Base-by-base conservation (phyloP, 495 filamentous ascomycete genomes). In the Rhypophila decipiens region DNA sequence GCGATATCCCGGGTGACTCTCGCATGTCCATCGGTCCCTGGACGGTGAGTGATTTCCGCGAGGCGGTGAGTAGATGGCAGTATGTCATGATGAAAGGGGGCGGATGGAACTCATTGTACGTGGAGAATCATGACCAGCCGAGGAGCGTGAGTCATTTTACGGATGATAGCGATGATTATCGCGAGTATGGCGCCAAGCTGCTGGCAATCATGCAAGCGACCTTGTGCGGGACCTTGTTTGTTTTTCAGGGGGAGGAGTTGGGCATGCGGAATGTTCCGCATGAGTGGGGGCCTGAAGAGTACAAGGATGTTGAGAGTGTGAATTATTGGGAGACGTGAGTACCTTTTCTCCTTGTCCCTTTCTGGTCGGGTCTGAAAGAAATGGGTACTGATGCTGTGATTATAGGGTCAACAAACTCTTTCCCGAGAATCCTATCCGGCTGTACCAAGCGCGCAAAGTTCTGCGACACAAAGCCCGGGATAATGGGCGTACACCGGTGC, bases 211-310 rank as follows among this genome's bases (percentile, higher is more conserved):
- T 60, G 61, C 46, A 29, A 66, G 70, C 44, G 3, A 58, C 82
- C 20, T 61, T 84, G 49, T 76, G 75, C 2, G 86, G 86, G 2
- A 87, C 85, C 0, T 69, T 85, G 1, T 90, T 85, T 57, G 56
- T 88, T 4, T 88, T 86, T 51, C 84, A 90, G 53, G 86, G 86
- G 8, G 83, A 90, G 54, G 86, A 90, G 52, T 63, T 90, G 13
- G 86, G 84, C 1, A 87, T 88, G 80, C 71, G 74, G 24, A 88
- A 90, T 56, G 74, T 85, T 20, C 84, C 86, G 0, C 49, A 56
- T 3, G 53, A 68, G 15, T 88, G 85, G 85, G 66, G 60, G 0
- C 81, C 86, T 20, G 75, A 78, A 12, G 77, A 86, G 44, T 88
- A 84, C 63, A 79, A 82, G 52, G 86, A 90, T 53, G 74, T 88